Evolutionary conservation across 177 flowering plant species (phyloP), one percentile per base, ranked within the genome.

Genomic region (Tripterygium wilfordii): DNA sequence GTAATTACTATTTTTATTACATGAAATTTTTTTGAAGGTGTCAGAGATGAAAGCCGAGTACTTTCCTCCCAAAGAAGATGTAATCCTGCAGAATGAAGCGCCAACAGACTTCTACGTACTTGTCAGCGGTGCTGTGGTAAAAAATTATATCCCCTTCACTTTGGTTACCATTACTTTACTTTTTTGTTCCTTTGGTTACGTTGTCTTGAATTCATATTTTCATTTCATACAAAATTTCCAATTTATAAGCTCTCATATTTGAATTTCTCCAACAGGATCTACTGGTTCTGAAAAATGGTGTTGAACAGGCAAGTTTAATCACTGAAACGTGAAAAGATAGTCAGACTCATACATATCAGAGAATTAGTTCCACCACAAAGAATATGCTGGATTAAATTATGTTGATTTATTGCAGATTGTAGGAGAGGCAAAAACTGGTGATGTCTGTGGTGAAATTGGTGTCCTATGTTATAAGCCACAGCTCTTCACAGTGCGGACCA

Each of bases 41-140:
- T 81, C 96, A 1, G 97, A 94, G 64, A 94, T 94, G 99, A 89
- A 83, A 69, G 88, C 97, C 1, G 97, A 94, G 68, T 94, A 87
- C 62, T 89, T 85, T 57, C 91, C 97, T 42, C 97, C 99, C 10
- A 87, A 83, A 56, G 97, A 94, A 71, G 99, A 94, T 57, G 88
- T 94, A 20, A 94, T 94, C 39, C 67, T 94, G 69, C 99, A 94
- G 57, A 89, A 89, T 65, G 99, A 94, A 74, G 97, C 99, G 19
- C 97, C 99, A 1, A 92, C 92, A 10, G 99, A 92, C 57, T 85
- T 92, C 51, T 92, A 92, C 47, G 57, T 92, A 31, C 67, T 89
- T 42, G 96, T 76, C 38, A 70, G 75, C 20, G 99, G 97, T 36
- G 76, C 96, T 31, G 88, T 79, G 89, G 99, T 92, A 76, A 80